These are phyloP conservation scores for Arabidopsis arenosa DNA, from an alignment of 345 rosid genomes.

Conservation along the genomic window DNA sequence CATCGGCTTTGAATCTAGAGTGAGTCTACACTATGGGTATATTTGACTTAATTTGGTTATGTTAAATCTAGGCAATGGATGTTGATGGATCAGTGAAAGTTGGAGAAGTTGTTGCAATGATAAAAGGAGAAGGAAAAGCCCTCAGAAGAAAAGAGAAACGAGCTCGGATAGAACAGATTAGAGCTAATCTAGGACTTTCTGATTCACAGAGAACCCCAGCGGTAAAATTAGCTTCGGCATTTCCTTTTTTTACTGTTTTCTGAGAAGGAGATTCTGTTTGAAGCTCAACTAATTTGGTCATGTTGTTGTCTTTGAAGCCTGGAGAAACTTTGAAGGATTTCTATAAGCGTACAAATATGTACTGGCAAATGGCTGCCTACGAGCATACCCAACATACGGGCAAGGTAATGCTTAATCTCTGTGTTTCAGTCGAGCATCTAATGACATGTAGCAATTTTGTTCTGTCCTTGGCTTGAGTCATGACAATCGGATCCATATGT, in stretches of 20 bases:
- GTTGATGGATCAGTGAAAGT: slow-evolving; percentile 57
- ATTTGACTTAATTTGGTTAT: slow-evolving; percentile 16
- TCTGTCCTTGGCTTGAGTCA: slow-evolving; percentile 14
- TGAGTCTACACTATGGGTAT: background rate
- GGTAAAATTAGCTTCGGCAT: slow-evolving; percentile 50
- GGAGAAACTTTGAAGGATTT: slow-evolving; percentile 94
- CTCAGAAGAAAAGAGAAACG: slow-evolving; percentile 91
- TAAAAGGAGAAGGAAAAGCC: slow-evolving; percentile 77
- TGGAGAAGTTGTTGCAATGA: slow-evolving; percentile 88
- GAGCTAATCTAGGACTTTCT: slow-evolving; percentile 94
- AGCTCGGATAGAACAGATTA: slow-evolving; percentile 89
- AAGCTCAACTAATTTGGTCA: slow-evolving; percentile 28
- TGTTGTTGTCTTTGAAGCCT: slow-evolving; percentile 60
- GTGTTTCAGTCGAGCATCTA: background rate
- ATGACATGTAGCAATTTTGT: background rate
- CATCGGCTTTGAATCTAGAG: slow-evolving; percentile 13
- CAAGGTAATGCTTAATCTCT: slow-evolving; percentile 59
- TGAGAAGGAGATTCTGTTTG: background rate
- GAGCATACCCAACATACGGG: slow-evolving; percentile 99
- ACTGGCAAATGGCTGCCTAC: slow-evolving; percentile 99
- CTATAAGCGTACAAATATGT: slow-evolving; percentile 85
- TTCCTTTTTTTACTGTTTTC: background rate
- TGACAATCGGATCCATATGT: slow-evolving; percentile 19
- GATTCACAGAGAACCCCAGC: slow-evolving; percentile 94
- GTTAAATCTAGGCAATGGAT: slow-evolving; percentile 49